Percentiles rank a stretch among this genome's conserved stretches.
Evolutionary conservation across 164 flowering plant species (phyloP).

Genomic region (Chimonanthus praecox): DNA sequence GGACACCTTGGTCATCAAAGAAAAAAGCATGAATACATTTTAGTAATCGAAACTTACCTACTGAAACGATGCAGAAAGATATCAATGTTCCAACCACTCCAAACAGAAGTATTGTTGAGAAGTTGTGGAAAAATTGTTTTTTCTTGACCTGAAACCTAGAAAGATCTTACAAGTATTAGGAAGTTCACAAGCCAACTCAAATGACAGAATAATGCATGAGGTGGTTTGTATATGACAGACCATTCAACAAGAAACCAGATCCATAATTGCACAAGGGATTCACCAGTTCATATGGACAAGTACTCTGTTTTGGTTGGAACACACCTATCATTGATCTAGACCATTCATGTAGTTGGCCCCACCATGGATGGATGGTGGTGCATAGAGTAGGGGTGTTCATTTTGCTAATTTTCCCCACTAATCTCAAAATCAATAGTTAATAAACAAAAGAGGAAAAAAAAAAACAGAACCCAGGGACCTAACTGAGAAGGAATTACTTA

Average conservation of each 20-base stretch:
- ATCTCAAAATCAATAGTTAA: neutral
- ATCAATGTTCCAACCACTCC: conserved; percentile 83
- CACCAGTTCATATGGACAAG: neutral
- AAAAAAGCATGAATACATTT: neutral
- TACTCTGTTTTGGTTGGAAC: neutral
- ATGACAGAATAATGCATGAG: neutral
- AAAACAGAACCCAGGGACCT: neutral
- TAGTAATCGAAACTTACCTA: conserved; percentile 24
- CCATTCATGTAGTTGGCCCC: neutral
- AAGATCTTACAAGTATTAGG: neutral
- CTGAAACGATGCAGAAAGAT: conserved; percentile 56
- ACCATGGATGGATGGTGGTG: neutral
- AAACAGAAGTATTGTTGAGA: conserved; percentile 72
- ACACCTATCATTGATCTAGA: neutral
- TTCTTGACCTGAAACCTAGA: conserved; percentile 93
- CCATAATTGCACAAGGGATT: neutral
- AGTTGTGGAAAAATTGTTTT: conserved; percentile 91
- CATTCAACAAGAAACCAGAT: neutral
- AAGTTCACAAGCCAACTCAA: neutral
- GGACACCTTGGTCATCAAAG: neutral
- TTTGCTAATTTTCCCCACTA: neutral
- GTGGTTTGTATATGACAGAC: neutral
- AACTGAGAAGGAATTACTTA: conserved; percentile 16
- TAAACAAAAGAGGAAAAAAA: neutral
- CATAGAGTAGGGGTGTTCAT: neutral